Percentiles rank a stretch among this genome's conserved stretches.
phyloP scores from a whole-genome alignment of 345 rosid species.

The Durio zibethinus region DNA sequence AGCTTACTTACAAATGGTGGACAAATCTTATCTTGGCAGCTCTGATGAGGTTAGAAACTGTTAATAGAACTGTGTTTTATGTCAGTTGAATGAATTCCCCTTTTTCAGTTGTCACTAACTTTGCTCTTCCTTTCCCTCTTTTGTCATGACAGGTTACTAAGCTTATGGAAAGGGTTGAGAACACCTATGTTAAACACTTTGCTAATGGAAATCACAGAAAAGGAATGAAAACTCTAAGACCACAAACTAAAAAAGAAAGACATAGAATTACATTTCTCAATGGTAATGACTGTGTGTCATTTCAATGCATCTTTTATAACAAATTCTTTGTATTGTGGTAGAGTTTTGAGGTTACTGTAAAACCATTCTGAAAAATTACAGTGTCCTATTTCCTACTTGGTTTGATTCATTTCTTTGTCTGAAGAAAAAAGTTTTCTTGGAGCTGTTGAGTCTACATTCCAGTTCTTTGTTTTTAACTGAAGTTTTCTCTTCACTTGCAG shows the following conservation, averaged over 20 bases:
- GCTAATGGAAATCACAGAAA: slow-evolving; percentile 65
- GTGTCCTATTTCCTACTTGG: background rate
- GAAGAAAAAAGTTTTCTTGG: background rate
- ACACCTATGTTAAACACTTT: slow-evolving; percentile 65
- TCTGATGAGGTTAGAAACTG: slow-evolving; percentile 55
- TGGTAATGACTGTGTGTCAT: slow-evolving; percentile 36
- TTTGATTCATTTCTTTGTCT: background rate
- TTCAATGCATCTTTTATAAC: background rate
- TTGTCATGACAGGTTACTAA: slow-evolving; percentile 39
- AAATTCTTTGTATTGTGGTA: background rate
- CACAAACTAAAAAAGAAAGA: slow-evolving; percentile 49
- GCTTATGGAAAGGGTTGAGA: slow-evolving; percentile 67
- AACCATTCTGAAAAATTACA: too few relatives aligned
- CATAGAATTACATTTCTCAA: slow-evolving; percentile 62
- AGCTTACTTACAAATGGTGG: slow-evolving; percentile 63
- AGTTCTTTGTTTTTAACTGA: background rate
- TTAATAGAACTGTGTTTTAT: background rate
- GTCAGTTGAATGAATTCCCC: background rate
- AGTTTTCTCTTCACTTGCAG: slow-evolving; percentile 27
- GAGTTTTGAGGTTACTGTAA: background rate
- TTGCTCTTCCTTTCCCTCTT: background rate
- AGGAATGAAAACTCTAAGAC: slow-evolving; percentile 61
- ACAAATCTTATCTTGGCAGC: slow-evolving; percentile 61
- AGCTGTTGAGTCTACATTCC: background rate
- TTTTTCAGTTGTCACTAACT: background rate